These are phyloP conservation scores for Myxozyma neotropica DNA, from an alignment of 805 yeast genomes.

Conservation along the genomic window DNA sequence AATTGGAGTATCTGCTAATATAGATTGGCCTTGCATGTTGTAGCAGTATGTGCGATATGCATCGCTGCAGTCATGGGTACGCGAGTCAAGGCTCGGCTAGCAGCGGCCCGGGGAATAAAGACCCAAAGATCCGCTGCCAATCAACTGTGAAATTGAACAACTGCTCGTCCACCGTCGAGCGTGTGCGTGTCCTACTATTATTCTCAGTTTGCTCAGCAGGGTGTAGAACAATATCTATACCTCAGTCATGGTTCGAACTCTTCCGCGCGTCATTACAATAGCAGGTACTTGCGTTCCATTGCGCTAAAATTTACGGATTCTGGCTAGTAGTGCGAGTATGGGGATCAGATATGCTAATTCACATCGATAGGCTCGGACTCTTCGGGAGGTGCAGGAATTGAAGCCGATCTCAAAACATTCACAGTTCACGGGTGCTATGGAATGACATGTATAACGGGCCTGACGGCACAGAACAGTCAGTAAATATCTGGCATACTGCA, in stretches of 20 bases:
- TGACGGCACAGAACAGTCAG: constrained; percentile 83
- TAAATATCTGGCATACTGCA: too few species aligned
- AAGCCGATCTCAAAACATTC: constrained; percentile 82
- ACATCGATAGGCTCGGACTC: constrained; percentile 64
- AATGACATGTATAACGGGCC: constrained; percentile 71
- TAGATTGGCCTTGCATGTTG: too few species aligned
- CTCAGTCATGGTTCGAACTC: not conserved
- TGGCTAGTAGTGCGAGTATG: too few species aligned
- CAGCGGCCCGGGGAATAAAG: not conserved
- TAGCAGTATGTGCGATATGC: too few species aligned
- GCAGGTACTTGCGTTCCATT: constrained; percentile 32
- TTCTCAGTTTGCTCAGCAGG: not conserved
- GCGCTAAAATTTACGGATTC: too few species aligned
- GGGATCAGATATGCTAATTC: not conserved
- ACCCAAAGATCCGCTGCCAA: not conserved
- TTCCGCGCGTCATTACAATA: constrained; percentile 37
- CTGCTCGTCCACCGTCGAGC: not conserved
- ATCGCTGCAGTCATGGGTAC: too few species aligned
- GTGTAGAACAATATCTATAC: not conserved
- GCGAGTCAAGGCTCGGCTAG: not conserved
- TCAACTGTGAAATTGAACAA: not conserved
- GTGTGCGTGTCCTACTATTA: not conserved
- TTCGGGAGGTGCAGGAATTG: constrained; percentile 91
- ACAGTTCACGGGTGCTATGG: constrained; percentile 76
- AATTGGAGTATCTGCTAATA: too few species aligned